Percentiles rank a stretch among this genome's conserved stretches.
These are phyloP conservation scores for Colletotrichum incanum DNA, from an alignment of 2,329 filamentous ascomycete species.

Conservation along the genomic window DNA sequence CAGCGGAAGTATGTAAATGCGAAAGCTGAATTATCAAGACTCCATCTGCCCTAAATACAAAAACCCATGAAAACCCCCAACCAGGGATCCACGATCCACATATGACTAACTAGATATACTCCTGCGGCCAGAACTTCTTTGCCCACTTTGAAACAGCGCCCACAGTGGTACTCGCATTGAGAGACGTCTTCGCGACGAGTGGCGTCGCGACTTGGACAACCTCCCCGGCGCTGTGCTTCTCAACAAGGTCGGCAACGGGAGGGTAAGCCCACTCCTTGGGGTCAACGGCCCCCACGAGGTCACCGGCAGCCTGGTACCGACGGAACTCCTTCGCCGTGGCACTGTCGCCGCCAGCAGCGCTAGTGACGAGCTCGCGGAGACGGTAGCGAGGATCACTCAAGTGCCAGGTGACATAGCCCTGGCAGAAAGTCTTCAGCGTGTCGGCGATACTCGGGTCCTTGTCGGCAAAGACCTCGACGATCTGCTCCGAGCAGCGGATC, in stretches of 20 bases:
- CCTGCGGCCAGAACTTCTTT: constrained; percentile 1
- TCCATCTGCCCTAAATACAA: background rate
- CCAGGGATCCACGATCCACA: background rate
- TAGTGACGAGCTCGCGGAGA: constrained; percentile 41
- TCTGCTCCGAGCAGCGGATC: constrained; percentile 40
- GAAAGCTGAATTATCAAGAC: background rate
- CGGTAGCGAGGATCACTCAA: constrained; percentile 44
- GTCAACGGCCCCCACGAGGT: constrained; percentile 22
- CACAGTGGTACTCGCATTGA: background rate
- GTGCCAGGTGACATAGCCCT: constrained; percentile 46
- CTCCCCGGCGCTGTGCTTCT: background rate
- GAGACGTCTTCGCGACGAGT: background rate
- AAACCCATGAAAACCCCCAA: background rate
- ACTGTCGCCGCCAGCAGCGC: background rate
- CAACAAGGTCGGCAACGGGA: constrained; percentile 23
- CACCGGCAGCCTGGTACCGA: constrained; percentile 3
- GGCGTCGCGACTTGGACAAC: constrained; percentile 1
- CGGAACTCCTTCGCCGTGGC: constrained; percentile 8
- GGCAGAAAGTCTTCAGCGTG: constrained; percentile 37
- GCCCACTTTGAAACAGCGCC: constrained; percentile 5
- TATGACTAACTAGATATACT: background rate
- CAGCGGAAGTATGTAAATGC: background rate
- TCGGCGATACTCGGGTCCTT: constrained; percentile 39
- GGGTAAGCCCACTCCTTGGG: constrained; percentile 29
- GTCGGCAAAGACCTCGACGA: constrained; percentile 44